phyloP scores from a whole-genome alignment of 2,329 filamentous ascomycete genomes.

The Calycina marina region DNA sequence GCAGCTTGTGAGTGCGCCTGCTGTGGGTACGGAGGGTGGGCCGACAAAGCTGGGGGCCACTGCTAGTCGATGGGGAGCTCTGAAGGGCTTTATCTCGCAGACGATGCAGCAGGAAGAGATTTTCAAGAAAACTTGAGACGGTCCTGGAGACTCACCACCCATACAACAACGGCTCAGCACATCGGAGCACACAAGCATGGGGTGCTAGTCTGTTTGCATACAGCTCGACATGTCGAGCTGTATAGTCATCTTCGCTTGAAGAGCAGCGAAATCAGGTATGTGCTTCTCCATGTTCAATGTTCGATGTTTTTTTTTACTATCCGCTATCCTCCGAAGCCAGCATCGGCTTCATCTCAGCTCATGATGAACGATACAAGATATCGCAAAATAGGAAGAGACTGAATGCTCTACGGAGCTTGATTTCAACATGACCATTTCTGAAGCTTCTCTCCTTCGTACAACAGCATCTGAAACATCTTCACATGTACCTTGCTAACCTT shows the following conservation, averaged over 20 bases:
- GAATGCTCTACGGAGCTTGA: slow-evolving; percentile 40
- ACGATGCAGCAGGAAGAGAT: slow-evolving; percentile 83
- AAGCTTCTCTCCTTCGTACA: slow-evolving; percentile 27
- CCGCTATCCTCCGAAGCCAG: no score
- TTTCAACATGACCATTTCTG: slow-evolving; percentile 45
- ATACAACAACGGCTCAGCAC: no score
- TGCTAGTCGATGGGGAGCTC: slow-evolving; percentile 58
- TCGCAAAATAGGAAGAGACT: slow-evolving; percentile 55
- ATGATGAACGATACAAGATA: slow-evolving; percentile 43
- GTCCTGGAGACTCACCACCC: no score
- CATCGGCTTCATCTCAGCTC: no score
- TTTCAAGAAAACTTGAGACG: slow-evolving; percentile 34
- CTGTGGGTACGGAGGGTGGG: slow-evolving; percentile 5
- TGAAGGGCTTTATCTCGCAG: slow-evolving; percentile 60
- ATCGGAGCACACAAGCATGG: no score
- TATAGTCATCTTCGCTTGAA: no score
- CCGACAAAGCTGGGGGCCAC: slow-evolving; percentile 21
- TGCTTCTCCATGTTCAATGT: no score
- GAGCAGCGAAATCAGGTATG: no score
- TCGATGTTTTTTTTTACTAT: no score
- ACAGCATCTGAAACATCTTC: neutral
- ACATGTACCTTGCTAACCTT: neutral
- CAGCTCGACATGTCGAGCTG: neutral
- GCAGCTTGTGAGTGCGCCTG: slow-evolving; percentile 33
- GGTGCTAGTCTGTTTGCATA: neutral